Conservation (phyloP, 2,329 filamentous ascomycete genomes). For the Aspergillus melleus region DNA sequence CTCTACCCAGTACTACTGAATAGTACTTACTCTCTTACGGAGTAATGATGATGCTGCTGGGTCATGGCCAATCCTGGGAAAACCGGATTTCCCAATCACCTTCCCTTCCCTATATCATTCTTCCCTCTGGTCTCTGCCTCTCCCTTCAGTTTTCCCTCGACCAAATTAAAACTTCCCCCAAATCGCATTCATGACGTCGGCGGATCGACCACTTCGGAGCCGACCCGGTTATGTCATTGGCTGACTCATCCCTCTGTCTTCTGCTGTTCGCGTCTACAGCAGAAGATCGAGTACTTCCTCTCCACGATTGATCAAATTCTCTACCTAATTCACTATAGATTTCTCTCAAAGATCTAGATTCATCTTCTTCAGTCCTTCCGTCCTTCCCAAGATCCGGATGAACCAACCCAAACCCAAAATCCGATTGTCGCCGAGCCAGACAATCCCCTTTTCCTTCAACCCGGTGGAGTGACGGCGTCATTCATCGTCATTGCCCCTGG, state of each 20-base stretch:
- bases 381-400: no score
- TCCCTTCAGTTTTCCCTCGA: no score
- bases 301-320: no score
- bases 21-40: no score
- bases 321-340: no score
- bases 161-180: no score
- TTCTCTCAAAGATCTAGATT: no score
- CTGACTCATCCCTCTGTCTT: background rate
- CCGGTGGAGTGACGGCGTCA: background rate
- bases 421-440: background rate
- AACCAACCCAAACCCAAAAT: background rate
- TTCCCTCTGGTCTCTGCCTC: background rate
- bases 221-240: background rate
- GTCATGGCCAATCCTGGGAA: background rate
- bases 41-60: background rate
- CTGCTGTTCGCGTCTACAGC: background rate
- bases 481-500: background rate
- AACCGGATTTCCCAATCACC: background rate
- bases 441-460: background rate
- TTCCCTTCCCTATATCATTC: background rate
- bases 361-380: background rate
- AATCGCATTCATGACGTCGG: constrained; percentile 4
- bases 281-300: background rate
- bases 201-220: constrained; percentile 1
- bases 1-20: no score